Evolutionary conservation across 495 filamentous ascomycete genomes (phyloP), one percentile per base, ranked within the genome.

Genomic region (Entonaema liquescens): DNA sequence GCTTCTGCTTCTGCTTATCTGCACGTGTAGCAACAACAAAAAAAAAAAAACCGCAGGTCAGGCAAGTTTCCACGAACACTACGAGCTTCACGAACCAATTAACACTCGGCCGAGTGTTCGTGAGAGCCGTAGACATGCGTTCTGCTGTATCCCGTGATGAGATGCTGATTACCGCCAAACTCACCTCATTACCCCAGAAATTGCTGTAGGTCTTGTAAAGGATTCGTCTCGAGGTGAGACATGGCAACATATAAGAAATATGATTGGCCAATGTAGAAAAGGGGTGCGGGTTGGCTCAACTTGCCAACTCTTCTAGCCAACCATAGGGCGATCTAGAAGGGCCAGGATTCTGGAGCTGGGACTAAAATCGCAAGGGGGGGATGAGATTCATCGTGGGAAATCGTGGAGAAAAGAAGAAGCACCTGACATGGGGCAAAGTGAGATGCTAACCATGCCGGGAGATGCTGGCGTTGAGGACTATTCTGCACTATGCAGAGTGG

Each of bases 161-260:
- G 62, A 31, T 64, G 56, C 57, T 50, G 55, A 58, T 54, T 57
- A 49, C 58, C 44, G 40, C 29, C 35, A 19, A 29, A 53, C 49
- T 57, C 40, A 23, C 50, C 55, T 52, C 61, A 65, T 61, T 73
- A 68, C 70, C 70, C 70, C 70, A 65, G 70, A 64, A 67, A 65
- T 57, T 49, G 31, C 35, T 15, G 4, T 29, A 36, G 29, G 21
- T 29, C n/a, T 25, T 25, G 42, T 58, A 21, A 54, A 59, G 55
- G 42, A 15, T 50, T 36, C 42, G 35, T 31, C 47, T 53, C 21
- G 12, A 44, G 42, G 23, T n/a, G 15, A 31, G 63, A 47, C 62
- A 47, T 4, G 50, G 42, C 29, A 44, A 49, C 42, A n/a, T 44
- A 56, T 64, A 57, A 60, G 5, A 9, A 25, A 47, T 36, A 0